These are phyloP conservation scores for Acanthamoeba royreba DNA, from an alignment of 208 protist genomes.

Conservation along the genomic window DNA sequence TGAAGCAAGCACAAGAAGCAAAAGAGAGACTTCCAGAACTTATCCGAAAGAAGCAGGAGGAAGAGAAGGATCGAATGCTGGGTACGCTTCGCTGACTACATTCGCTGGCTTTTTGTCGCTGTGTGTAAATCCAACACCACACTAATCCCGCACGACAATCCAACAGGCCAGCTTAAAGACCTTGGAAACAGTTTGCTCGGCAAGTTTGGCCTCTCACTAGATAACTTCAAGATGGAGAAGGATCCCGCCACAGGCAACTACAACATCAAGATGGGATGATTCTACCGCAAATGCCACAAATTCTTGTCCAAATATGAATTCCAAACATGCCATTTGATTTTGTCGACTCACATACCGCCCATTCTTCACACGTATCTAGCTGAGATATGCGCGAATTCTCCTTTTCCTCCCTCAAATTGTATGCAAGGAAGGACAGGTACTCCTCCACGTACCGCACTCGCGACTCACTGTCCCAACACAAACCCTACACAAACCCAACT, in stretches of 20 bases:
- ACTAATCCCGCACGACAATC: not conserved
- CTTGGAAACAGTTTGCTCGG: slow-evolving; percentile 94
- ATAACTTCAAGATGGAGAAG: slow-evolving; percentile 97
- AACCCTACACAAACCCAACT: not conserved
- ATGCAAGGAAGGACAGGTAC: not conserved
- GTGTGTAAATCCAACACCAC: not conserved
- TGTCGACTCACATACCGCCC: too few species aligned
- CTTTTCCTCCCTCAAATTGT: too few species aligned
- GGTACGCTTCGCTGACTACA: slow-evolving; percentile 41
- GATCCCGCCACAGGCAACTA: slow-evolving; percentile 90
- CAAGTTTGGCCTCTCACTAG: slow-evolving; percentile 93
- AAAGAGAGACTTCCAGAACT: slow-evolving; percentile 69
- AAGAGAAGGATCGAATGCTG: slow-evolving; percentile 92
- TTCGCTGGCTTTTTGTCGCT: not conserved
- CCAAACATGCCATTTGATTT: too few species aligned
- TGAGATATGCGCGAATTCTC: too few species aligned
- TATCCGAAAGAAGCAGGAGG: slow-evolving; percentile 87
- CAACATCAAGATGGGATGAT: slow-evolving; percentile 87
- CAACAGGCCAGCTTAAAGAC: slow-evolving; percentile 88
- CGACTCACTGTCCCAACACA: not conserved
- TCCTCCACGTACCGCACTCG: not conserved
- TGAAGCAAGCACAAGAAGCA: slow-evolving; percentile 73
- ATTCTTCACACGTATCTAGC: too few species aligned
- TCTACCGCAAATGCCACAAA: not conserved
- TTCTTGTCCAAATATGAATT: not conserved